Evolutionary conservation across 1,284 basidiomycete species (phyloP).

Genomic region (Pulveroboletus sp.): DNA sequence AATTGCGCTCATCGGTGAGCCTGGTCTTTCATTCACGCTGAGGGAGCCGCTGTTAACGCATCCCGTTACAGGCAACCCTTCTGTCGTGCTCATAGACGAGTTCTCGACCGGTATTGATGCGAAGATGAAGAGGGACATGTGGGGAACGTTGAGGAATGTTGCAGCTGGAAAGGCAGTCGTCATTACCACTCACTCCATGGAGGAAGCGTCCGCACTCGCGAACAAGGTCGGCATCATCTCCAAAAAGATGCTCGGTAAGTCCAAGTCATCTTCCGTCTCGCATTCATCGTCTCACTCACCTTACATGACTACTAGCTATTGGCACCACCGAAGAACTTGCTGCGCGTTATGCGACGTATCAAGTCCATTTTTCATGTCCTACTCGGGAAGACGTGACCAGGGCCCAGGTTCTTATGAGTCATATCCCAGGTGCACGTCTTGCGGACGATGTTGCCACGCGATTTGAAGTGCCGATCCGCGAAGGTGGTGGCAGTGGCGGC

Average conservation of each 20-base stretch:
- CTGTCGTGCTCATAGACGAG: slow-evolving; percentile 80
- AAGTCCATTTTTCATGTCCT: slow-evolving; percentile 74
- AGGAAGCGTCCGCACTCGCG: slow-evolving; percentile 78
- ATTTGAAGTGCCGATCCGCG: slow-evolving; percentile 68
- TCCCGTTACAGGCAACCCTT: slow-evolving; percentile 58
- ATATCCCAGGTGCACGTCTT: slow-evolving; percentile 63
- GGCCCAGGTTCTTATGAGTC: slow-evolving; percentile 62
- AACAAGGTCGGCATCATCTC: slow-evolving; percentile 74
- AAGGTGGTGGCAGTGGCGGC: not conserved
- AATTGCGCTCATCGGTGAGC: slow-evolving; percentile 72
- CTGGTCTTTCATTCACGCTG: not conserved
- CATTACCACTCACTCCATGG: slow-evolving; percentile 80
- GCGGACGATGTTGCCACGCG: slow-evolving; percentile 77
- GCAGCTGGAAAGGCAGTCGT: slow-evolving; percentile 66
- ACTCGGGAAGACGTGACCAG: slow-evolving; percentile 57
- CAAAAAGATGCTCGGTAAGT: slow-evolving; percentile 63
- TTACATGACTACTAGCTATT: slow-evolving; percentile 44
- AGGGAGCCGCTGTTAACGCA: not conserved
- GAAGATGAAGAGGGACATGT: slow-evolving; percentile 83
- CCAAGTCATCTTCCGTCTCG: not conserved
- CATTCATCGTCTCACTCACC: not conserved
- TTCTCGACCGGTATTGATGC: slow-evolving; percentile 84
- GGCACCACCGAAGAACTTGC: slow-evolving; percentile 69
- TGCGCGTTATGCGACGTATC: slow-evolving; percentile 69
- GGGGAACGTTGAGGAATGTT: slow-evolving; percentile 70